phyloP scores from a whole-genome alignment of 768 basidiomycete species.

The Pleurotus salmoneostramineus region DNA sequence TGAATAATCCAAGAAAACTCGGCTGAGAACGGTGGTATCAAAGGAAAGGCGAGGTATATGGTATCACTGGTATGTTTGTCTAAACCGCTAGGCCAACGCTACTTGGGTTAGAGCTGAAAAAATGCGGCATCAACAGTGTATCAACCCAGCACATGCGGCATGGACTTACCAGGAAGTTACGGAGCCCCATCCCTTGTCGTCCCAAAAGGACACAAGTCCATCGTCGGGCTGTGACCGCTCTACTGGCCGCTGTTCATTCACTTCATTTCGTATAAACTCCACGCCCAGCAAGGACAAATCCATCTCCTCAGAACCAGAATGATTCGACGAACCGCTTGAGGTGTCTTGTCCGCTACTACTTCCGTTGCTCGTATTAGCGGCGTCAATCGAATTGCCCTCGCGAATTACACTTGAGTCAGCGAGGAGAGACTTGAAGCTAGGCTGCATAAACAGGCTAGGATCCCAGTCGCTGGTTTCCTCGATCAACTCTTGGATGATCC shows the following conservation, averaged over 20 bases:
- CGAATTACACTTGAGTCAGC: conserved; percentile 20
- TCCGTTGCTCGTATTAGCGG: background rate
- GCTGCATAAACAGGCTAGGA: conserved; percentile 40
- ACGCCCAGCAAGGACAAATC: conserved; percentile 19
- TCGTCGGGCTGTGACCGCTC: background rate
- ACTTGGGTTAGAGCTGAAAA: too few relatives aligned
- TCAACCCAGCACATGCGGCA: too few relatives aligned
- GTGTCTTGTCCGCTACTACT: background rate
- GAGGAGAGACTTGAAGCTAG: conserved; percentile 43
- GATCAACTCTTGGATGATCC: conserved; percentile 43
- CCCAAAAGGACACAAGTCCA: conserved; percentile 16
- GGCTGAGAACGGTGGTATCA: background rate
- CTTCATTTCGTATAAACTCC: conserved; percentile 12
- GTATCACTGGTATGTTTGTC: background rate
- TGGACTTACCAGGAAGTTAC: background rate
- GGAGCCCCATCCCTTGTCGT: conserved; percentile 11
- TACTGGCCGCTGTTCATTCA: conserved; percentile 7
- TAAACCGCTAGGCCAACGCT: conserved; percentile 3
- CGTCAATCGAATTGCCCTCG: background rate
- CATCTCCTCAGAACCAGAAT: conserved; percentile 15
- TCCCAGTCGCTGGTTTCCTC: conserved; percentile 51
- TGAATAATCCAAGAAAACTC: background rate
- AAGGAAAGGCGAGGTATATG: background rate
- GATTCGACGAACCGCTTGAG: conserved; percentile 7
- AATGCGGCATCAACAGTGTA: too few relatives aligned